Conservation (phyloP, 2,329 filamentous ascomycete species). For the Talaromyces sp. region DNA sequence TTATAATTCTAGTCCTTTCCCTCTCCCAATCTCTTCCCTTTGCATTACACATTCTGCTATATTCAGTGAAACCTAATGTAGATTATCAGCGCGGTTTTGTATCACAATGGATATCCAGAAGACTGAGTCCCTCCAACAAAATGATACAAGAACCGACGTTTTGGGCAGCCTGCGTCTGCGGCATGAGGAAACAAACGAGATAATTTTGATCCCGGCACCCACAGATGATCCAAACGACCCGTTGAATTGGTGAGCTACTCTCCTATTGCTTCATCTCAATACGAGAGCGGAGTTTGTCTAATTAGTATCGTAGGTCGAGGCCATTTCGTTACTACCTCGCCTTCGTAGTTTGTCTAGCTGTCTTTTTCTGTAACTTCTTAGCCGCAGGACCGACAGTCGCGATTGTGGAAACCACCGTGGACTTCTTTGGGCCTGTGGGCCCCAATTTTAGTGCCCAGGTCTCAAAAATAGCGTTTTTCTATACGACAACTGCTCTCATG, state of each 20-base stretch:
- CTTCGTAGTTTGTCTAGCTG: slow-evolving; percentile 35
- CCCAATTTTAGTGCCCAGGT: slow-evolving; percentile 1
- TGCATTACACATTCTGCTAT: not conserved
- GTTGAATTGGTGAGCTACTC: slow-evolving; percentile 40
- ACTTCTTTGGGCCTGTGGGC: slow-evolving; percentile 35
- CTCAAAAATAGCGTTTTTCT: slow-evolving; percentile 46
- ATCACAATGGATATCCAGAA: not conserved
- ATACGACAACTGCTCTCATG: slow-evolving; percentile 49
- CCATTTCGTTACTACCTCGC: slow-evolving; percentile 38
- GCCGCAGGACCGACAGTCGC: slow-evolving; percentile 52
- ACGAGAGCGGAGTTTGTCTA: not conserved
- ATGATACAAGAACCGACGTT: not conserved
- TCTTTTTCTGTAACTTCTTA: slow-evolving; percentile 54
- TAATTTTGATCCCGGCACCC: slow-evolving; percentile 49
- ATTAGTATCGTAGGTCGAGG: not conserved
- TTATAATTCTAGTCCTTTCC: not conserved
- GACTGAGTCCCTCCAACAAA: not conserved
- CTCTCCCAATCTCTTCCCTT: not conserved
- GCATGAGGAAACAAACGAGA: slow-evolving; percentile 34
- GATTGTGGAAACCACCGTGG: slow-evolving; percentile 43
- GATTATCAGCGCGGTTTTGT: not conserved
- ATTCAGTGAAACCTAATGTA: not conserved
- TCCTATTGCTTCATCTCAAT: not conserved
- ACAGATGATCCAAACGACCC: slow-evolving; percentile 50
- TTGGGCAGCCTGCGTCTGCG: slow-evolving; percentile 10